Base-by-base conservation (phyloP, 495 filamentous ascomycete genomes). In the Clavariopsis aquatica region DNA sequence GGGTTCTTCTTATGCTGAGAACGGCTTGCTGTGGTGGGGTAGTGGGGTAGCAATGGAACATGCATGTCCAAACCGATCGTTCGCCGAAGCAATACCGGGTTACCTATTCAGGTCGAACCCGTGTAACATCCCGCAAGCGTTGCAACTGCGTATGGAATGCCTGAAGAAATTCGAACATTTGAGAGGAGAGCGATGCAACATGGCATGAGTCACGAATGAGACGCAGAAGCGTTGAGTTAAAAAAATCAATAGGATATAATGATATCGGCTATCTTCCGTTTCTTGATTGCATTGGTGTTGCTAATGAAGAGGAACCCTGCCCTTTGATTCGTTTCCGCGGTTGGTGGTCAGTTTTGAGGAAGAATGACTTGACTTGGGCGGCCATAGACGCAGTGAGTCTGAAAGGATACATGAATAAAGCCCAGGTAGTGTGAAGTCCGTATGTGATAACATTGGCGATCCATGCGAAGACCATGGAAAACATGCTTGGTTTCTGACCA, bases 401-500 rank as follows among this genome's bases (percentile, higher is more conserved):
- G 36, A 69, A 58, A 10, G 69, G 69, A 38, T 62, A 69, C 22
- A 46, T 65, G 23, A 61, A 38, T 15, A 69, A 24, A 13, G 52
- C 49, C 60, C 61, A 68, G 6, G 27, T 54, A 2, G 62, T 61
- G 26, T 69, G 53, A 17, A 66, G 1, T 10, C 52, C 28, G 49
- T 55, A 64, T n/a, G 29, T 66, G 52, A 64, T 13, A 15, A 57
- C 0, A 43, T 24, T 49, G 27, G 29, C 59, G 36, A 66, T 23
- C 58, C 65, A 69, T 3, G 43, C 64, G 1, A 61, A 13, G 7
- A 41, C 57, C 36, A 66, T 43, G 17, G 64, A 52, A 10, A 72
- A 24, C 20, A 66, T n/a, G 19, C 75, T 69, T 2, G 72, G 72
- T n/a, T 62, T 60, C 73, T 89, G 87, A 0, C 66, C 64, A 34